Conservation (phyloP, 148 eudicot genomes). For the Amaranthus palmeri region DNA sequence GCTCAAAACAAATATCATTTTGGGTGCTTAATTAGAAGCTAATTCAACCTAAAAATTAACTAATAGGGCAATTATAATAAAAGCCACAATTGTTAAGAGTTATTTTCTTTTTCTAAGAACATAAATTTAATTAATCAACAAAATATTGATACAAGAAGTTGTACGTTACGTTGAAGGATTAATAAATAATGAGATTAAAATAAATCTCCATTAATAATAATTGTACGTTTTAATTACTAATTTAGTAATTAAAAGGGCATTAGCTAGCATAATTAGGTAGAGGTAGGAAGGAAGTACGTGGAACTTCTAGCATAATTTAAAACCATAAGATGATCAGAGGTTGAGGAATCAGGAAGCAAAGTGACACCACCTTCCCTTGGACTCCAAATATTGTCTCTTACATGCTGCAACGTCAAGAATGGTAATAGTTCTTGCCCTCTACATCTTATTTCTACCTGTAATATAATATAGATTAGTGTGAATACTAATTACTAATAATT, state of each 20-base stretch:
- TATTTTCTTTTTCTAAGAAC: not conserved
- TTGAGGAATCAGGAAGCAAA: constrained; percentile 32
- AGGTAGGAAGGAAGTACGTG: not conserved
- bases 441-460: constrained; percentile 76
- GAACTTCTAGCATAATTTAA: constrained; percentile 48
- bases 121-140: constrained; percentile 7
- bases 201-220: constrained; percentile 11
- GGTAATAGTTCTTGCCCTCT: constrained; percentile 57
- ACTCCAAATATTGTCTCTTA: constrained; percentile 64
- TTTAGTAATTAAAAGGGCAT: not conserved
- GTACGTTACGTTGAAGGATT: not conserved
- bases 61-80: not conserved
- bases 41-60: constrained; percentile 10
- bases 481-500: too few relatives aligned
- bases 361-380: constrained; percentile 27
- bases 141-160: constrained; percentile 1
- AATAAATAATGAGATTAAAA: not conserved
- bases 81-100: too few relatives aligned
- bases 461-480: too few relatives aligned
- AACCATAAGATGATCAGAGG: constrained; percentile 59
- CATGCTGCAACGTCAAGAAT: constrained; percentile 62
- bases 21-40: constrained; percentile 7
- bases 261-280: constrained; percentile 1
- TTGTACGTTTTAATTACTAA: not conserved
- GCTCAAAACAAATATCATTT: constrained; percentile 11